These are phyloP conservation scores for Chaetomium sp. DNA, from an alignment of 2,329 filamentous ascomycete species.

Conservation along the genomic window DNA sequence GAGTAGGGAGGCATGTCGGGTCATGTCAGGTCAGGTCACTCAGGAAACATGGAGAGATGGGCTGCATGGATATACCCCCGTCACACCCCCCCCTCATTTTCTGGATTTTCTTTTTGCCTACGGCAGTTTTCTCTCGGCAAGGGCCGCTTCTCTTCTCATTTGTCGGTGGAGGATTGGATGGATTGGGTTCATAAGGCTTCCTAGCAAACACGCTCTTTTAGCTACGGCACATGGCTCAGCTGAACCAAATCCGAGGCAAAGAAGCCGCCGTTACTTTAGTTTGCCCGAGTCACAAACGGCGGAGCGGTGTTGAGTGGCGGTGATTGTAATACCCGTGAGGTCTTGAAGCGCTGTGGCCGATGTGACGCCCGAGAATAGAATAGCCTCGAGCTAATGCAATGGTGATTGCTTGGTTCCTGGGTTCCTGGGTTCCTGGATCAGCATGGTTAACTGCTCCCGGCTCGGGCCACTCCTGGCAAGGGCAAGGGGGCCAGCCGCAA, in stretches of 20 bases:
- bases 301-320: neutral
- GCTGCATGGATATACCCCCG: slow-evolving; percentile 16
- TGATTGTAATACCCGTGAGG: neutral
- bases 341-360: neutral
- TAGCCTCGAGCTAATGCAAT: slow-evolving; percentile 10
- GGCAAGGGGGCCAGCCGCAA: neutral
- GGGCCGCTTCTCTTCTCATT: slow-evolving; percentile 10
- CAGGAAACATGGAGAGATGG: slow-evolving; percentile 6
- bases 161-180: neutral
- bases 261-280: neutral
- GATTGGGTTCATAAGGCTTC: neutral
- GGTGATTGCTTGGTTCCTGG: neutral
- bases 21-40: neutral
- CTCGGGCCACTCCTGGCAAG: neutral
- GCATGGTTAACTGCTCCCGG: neutral
- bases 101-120: neutral
- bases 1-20: neutral
- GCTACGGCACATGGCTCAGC: neutral
- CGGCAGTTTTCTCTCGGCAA: neutral
- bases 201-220: neutral
- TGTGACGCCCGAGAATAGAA: neutral
- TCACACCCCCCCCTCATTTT: neutral
- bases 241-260: neutral
- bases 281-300: neutral
- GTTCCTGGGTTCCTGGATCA: slow-evolving; percentile 3